Percentiles rank a stretch among this genome's conserved stretches.
phyloP scores from a whole-genome alignment of 75 land plant species.

The Isoetes taiwanensis region DNA sequence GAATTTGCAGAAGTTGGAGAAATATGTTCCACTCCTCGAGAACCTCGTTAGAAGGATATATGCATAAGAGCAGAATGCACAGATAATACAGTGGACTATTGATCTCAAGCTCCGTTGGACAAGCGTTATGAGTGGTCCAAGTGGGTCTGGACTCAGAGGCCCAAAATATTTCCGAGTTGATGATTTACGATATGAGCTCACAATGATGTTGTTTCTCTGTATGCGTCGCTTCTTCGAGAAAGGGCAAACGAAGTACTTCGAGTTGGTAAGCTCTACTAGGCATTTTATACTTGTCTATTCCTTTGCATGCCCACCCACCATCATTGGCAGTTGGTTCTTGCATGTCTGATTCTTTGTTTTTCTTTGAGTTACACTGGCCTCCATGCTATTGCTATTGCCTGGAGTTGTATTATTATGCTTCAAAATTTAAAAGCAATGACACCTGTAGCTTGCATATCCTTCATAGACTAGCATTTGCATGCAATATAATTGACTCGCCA shows the following conservation, averaged over 20 bases:
- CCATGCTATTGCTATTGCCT: too few relatives aligned
- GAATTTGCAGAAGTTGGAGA: conserved; percentile 59
- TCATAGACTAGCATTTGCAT: too few relatives aligned
- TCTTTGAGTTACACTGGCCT: too few relatives aligned
- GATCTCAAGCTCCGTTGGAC: conserved; percentile 51
- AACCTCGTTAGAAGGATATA: conserved; percentile 35
- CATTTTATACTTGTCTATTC: too few relatives aligned
- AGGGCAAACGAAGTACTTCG: conserved; percentile 46
- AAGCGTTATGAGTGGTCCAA: conserved; percentile 39
- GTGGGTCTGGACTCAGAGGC: conserved; percentile 26
- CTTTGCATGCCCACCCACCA: too few relatives aligned
- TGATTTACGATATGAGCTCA: conserved; percentile 45
- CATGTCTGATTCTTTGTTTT: too few relatives aligned
- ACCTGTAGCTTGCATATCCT: too few relatives aligned
- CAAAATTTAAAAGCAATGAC: too few relatives aligned
- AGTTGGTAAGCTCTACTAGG: conserved; percentile 31
- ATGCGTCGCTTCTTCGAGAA: conserved; percentile 47
- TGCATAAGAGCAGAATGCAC: conserved; percentile 11
- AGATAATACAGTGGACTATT: conserved; percentile 33
- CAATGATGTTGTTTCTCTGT: conserved; percentile 52
- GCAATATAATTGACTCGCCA: too few relatives aligned
- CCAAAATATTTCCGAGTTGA: conserved; percentile 45
- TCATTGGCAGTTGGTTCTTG: too few relatives aligned
- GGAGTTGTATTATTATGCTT: too few relatives aligned
- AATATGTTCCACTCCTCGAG: conserved; percentile 52